Conservation (phyloP, 2,329 filamentous ascomycete species). For the Colletotrichum plurivorum region DNA sequence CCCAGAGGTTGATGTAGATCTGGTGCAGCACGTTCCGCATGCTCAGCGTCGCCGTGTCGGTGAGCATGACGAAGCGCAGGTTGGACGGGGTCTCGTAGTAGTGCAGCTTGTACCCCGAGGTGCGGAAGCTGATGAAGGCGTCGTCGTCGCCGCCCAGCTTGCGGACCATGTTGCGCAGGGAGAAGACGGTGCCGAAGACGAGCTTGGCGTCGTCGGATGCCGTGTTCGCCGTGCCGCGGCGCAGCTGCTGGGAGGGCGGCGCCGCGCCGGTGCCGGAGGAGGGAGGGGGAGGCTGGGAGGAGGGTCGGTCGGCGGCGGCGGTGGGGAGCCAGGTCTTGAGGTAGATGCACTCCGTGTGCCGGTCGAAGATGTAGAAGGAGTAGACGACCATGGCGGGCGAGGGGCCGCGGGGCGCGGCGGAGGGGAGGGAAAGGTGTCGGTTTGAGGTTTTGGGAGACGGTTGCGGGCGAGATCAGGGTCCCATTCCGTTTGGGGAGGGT, state of each 20-base stretch:
- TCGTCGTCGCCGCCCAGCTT: slow-evolving; percentile 96
- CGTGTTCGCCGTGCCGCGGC: slow-evolving; percentile 41
- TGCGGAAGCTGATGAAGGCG: slow-evolving; percentile 94
- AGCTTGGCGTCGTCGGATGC: slow-evolving; percentile 91
- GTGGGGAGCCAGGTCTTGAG: slow-evolving; percentile 82
- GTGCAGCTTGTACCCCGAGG: slow-evolving; percentile 96
- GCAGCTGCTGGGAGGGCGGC: slow-evolving; percentile 32
- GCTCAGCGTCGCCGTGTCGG: slow-evolving; percentile 88
- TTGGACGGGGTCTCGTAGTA: slow-evolving; percentile 98
- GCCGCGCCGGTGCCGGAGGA: slow-evolving; percentile 39
- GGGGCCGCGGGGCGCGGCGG: not conserved
- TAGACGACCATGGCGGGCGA: slow-evolving; percentile 85
- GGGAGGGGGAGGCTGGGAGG: slow-evolving; percentile 56
- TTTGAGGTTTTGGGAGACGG: not conserved
- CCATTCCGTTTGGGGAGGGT: slow-evolving; percentile 17
- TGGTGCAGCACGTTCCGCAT: slow-evolving; percentile 96
- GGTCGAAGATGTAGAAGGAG: slow-evolving; percentile 99
- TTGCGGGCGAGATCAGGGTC: slow-evolving; percentile 11
- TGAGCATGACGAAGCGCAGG: slow-evolving; percentile 96
- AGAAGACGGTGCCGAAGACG: slow-evolving; percentile 97
- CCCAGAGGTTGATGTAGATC: slow-evolving; percentile 98
- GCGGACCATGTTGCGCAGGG: slow-evolving; percentile 94
- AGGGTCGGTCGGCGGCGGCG: slow-evolving; percentile 46
- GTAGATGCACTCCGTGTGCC: slow-evolving; percentile 99
- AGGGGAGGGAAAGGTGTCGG: not conserved